A percentile compares a stretch with the other conserved stretches of the same genome.
Evolutionary conservation across 257 asterid species (phyloP).

Genomic region (Henckelia pumila): DNA sequence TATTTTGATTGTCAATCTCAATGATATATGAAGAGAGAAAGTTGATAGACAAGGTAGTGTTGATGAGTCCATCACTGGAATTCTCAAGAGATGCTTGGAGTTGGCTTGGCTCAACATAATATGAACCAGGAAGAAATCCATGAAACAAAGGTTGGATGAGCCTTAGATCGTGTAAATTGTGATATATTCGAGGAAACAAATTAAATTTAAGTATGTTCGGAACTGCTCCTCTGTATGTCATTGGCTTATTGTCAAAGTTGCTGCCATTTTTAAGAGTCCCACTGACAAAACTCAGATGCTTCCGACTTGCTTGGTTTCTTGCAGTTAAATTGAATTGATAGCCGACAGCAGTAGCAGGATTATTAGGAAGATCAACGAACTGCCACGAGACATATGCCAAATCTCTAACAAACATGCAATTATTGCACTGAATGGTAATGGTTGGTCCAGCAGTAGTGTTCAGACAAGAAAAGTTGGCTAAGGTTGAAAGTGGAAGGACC

Average conservation of each 20-base stretch:
- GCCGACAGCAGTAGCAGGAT: conserved; percentile 90
- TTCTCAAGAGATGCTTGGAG: conserved; percentile 69
- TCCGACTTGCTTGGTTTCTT: conserved; percentile 45
- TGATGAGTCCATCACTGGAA: conserved; percentile 67
- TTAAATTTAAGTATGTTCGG: conserved; percentile 83
- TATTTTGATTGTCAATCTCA: conserved; percentile 72
- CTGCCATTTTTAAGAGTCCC: conserved; percentile 64
- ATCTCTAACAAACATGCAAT: conserved; percentile 61
- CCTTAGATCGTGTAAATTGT: conserved; percentile 59
- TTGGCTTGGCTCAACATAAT: conserved; percentile 51
- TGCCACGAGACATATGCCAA: conserved; percentile 72
- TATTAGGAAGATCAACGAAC: conserved; percentile 79
- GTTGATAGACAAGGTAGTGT: conserved; percentile 70
- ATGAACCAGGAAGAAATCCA: conserved; percentile 89
- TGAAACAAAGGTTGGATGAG: conserved; percentile 92
- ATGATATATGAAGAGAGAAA: conserved; percentile 79
- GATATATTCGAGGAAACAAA: conserved; percentile 75
- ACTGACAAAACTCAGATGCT: conserved; percentile 80
- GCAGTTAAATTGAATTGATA: conserved; percentile 89
- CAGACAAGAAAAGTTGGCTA: conserved; percentile 75
- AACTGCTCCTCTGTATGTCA: conserved; percentile 71
- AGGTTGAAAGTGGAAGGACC: conserved; percentile 59
- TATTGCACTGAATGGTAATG: conserved; percentile 55
- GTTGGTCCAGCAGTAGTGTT: conserved; percentile 88
- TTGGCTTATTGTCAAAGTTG: conserved; percentile 43